A percentile compares a stretch with the other conserved stretches of the same genome.
Evolutionary conservation across 352 stramenopile genomes (phyloP).

Genomic region (Globisporangium middletonii): DNA sequence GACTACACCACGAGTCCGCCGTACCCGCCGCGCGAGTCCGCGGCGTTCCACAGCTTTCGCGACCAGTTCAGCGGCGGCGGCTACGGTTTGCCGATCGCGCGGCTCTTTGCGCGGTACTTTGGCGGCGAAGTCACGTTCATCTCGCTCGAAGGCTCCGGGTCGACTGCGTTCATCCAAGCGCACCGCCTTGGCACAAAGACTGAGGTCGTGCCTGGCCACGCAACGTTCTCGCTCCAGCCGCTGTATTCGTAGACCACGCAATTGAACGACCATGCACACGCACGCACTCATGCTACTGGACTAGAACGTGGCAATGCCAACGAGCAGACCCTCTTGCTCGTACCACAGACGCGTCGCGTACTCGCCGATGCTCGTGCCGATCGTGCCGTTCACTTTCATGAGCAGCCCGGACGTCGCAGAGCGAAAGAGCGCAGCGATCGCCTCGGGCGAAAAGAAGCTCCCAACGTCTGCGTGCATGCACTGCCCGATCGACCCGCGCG

Average conservation of each 20-base stretch:
- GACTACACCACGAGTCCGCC: slow-evolving; percentile 96
- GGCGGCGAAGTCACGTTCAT: slow-evolving; percentile 98
- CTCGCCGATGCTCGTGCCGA: slow-evolving; percentile 56
- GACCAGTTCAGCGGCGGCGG: slow-evolving; percentile 92
- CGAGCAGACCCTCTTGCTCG: slow-evolving; percentile 62
- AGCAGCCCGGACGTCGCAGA: slow-evolving; percentile 64
- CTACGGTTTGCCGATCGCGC: slow-evolving; percentile 91
- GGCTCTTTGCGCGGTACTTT: slow-evolving; percentile 97
- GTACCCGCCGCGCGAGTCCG: slow-evolving; percentile 45
- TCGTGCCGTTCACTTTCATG: slow-evolving; percentile 79
- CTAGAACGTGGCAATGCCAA: slow-evolving; percentile 46
- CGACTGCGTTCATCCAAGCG: slow-evolving; percentile 87
- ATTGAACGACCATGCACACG: neutral
- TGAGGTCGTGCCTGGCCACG: slow-evolving; percentile 69
- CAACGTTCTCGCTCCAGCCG: slow-evolving; percentile 16
- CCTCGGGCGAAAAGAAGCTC: slow-evolving; percentile 65
- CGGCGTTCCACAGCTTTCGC: slow-evolving; percentile 71
- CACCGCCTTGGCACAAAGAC: slow-evolving; percentile 69
- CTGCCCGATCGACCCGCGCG: slow-evolving; percentile 31
- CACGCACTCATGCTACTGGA: neutral
- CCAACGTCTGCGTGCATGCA: slow-evolving; percentile 70
- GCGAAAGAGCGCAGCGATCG: slow-evolving; percentile 69
- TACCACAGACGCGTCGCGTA: slow-evolving; percentile 68
- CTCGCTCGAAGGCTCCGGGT: slow-evolving; percentile 98
- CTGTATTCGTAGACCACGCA: slow-evolving; percentile 7